Conservation (phyloP, 78 protist genomes). For the Speleostelium caveatum region DNA sequence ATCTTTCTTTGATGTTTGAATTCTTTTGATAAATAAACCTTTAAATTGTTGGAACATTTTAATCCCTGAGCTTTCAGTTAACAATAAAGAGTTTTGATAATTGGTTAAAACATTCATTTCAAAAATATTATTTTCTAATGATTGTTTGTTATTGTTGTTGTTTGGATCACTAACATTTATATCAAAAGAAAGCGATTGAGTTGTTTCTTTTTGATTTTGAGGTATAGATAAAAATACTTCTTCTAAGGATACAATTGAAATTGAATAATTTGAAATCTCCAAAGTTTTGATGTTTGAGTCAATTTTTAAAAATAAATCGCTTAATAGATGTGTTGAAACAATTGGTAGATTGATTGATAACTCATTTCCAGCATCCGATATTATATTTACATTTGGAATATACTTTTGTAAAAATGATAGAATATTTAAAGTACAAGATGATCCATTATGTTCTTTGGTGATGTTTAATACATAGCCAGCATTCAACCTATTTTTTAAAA, state of each 20-base stretch:
- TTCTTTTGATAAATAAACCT: background rate
- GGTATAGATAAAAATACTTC: constrained; percentile 36
- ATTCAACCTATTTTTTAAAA: constrained; percentile 89
- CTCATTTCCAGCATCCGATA: constrained; percentile 45
- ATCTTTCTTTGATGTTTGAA: background rate
- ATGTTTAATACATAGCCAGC: constrained; percentile 88
- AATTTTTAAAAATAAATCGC: constrained; percentile 6
- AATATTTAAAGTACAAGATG: background rate
- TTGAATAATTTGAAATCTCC: constrained; percentile 8
- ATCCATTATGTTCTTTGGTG: background rate
- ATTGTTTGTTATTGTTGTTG: background rate
- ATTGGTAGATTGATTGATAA: constrained; percentile 10
- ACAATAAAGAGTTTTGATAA: no score
- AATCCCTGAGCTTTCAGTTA: background rate
- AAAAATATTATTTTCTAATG: background rate
- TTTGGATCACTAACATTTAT: background rate
- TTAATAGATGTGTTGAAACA: background rate
- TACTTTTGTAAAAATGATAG: background rate
- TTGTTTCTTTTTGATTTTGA: background rate
- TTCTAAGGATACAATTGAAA: constrained; percentile 26
- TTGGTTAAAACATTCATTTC: no score
- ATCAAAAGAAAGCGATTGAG: background rate
- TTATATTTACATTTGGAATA: constrained; percentile 31
- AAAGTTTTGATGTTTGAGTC: background rate
- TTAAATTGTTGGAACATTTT: background rate